phyloP scores from a whole-genome alignment of 1,284 basidiomycete species.

The Cystobasidium pallidum region DNA sequence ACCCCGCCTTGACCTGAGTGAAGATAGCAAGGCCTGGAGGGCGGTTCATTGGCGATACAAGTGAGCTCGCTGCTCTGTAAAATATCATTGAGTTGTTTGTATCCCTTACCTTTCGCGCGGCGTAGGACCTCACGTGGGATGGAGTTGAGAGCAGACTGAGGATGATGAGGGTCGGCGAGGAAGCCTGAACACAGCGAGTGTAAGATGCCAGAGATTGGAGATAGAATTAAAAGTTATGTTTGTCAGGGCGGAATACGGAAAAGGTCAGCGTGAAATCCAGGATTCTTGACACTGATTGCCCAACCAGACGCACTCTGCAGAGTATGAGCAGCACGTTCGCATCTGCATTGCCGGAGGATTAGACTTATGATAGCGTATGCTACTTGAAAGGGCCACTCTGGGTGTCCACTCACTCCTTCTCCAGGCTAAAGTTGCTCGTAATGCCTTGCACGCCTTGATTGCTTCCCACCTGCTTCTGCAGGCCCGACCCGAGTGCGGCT shows the following conservation, averaged over 20 bases:
- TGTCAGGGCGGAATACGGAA: no score
- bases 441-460: slow-evolving; percentile 65
- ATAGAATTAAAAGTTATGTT: no score
- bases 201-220: no score
- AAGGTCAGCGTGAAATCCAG: slow-evolving; percentile 9
- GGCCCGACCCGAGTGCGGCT: slow-evolving; percentile 9
- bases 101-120: slow-evolving; percentile 79
- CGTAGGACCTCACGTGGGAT: slow-evolving; percentile 93
- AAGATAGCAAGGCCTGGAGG: slow-evolving; percentile 94
- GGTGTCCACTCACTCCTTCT: slow-evolving; percentile 50
- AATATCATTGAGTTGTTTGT: no score
- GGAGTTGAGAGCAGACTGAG: slow-evolving; percentile 88
- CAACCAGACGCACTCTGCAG: slow-evolving; percentile 83
- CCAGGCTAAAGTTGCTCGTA: slow-evolving; percentile 76
- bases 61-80: neutral
- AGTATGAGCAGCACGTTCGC: slow-evolving; percentile 90
- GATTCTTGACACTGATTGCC: neutral
- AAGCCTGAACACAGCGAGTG: slow-evolving; percentile 10
- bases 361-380: no score
- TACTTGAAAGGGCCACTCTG: no score
- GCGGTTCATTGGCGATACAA: neutral
- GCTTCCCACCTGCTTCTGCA: slow-evolving; percentile 21
- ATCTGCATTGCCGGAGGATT: no score
- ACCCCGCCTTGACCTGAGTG: slow-evolving; percentile 71
- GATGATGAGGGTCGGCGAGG: slow-evolving; percentile 82